Evolutionary conservation across 768 basidiomycete species (phyloP).

Genomic region (Calocera cornea): DNA sequence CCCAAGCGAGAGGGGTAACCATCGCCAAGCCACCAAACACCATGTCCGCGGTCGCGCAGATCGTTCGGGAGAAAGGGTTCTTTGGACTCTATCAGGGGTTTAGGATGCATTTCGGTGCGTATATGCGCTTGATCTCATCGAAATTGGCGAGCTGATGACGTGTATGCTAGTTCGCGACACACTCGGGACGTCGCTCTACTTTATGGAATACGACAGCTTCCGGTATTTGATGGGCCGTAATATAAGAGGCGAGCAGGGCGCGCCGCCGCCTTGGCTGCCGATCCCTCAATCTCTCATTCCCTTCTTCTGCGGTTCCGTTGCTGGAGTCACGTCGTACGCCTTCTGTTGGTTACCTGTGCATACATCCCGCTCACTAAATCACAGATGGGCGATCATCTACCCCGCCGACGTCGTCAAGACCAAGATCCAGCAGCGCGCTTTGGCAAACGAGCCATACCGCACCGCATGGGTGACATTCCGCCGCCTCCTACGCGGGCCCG

Average conservation of each 20-base stretch:
- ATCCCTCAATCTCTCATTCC: slow-evolving; percentile 68
- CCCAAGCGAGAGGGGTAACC: slow-evolving; percentile 59
- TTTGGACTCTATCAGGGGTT: slow-evolving; percentile 40
- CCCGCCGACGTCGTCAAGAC: slow-evolving; percentile 93
- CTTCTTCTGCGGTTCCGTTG: slow-evolving; percentile 79
- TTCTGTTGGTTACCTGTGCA: not conserved
- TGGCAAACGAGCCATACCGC: slow-evolving; percentile 64
- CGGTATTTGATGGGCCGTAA: slow-evolving; percentile 70
- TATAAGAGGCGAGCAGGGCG: slow-evolving; percentile 65
- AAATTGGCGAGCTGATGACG: not conserved
- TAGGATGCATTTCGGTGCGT: slow-evolving; percentile 62
- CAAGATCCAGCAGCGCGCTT: slow-evolving; percentile 83
- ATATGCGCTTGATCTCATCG: not conserved
- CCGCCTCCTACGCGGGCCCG: slow-evolving; percentile 73
- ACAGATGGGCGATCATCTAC: slow-evolving; percentile 67
- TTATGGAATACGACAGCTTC: slow-evolving; percentile 87
- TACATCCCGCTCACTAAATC: not conserved
- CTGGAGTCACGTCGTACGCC: slow-evolving; percentile 47
- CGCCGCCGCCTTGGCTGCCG: slow-evolving; percentile 74
- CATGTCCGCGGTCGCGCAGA: slow-evolving; percentile 63
- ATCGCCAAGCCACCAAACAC: slow-evolving; percentile 67
- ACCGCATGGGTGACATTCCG: slow-evolving; percentile 58
- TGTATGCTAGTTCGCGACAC: slow-evolving; percentile 63
- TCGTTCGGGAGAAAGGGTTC: slow-evolving; percentile 34
- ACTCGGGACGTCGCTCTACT: slow-evolving; percentile 78